Evolutionary conservation across 768 basidiomycete genomes (phyloP).

Genomic region (Boletus huronensis): DNA sequence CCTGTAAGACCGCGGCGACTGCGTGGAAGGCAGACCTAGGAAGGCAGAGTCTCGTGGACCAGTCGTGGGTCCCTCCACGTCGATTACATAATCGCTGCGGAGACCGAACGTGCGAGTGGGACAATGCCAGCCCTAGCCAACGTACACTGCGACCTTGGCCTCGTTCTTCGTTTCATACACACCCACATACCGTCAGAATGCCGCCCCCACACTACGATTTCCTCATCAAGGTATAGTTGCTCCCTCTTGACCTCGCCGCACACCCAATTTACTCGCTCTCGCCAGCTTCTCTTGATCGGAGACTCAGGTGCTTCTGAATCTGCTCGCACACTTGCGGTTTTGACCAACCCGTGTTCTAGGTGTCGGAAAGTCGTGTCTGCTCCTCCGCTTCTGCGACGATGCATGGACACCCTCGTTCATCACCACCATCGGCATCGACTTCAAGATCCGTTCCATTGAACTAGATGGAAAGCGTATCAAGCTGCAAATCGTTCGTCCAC

Average conservation of each 20-base stretch:
- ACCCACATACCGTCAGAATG: slow-evolving; percentile 40
- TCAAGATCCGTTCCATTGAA: slow-evolving; percentile 99
- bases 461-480: slow-evolving; percentile 97
- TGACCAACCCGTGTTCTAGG: slow-evolving; percentile 42
- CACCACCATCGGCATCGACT: slow-evolving; percentile 99
- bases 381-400: slow-evolving; percentile 97
- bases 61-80: too few relatives aligned
- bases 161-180: not conserved
- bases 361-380: slow-evolving; percentile 95
- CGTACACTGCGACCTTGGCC: too few relatives aligned
- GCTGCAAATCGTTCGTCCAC: slow-evolving; percentile 85
- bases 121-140: not conserved
- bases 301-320: slow-evolving; percentile 67
- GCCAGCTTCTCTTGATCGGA: slow-evolving; percentile 88
- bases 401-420: slow-evolving; percentile 99
- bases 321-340: not conserved
- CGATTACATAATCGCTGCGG: slow-evolving; percentile 24
- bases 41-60: too few relatives aligned
- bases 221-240: slow-evolving; percentile 75
- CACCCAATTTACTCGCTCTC: not conserved
- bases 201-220: slow-evolving; percentile 97
- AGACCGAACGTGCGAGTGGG: slow-evolving; percentile 5
- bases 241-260: slow-evolving; percentile 7
- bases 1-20: not conserved
- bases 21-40: too few relatives aligned